A percentile compares a stretch with the other conserved stretches of the same genome.
These are phyloP conservation scores for Trichoderma sp. DNA, from an alignment of 2,329 filamentous ascomycete genomes.

Conservation along the genomic window DNA sequence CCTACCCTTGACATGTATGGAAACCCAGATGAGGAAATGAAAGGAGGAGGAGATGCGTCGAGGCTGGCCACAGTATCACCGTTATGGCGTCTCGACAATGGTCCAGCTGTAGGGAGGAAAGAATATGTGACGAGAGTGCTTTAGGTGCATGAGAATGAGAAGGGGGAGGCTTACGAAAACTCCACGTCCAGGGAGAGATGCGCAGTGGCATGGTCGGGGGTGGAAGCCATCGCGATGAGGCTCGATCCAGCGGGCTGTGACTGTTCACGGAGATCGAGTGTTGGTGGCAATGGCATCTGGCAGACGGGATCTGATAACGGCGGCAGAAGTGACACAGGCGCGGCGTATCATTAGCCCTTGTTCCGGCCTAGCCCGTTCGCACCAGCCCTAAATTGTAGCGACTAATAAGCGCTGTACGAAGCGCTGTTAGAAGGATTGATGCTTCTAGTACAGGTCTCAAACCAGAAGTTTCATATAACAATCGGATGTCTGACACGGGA, in stretches of 20 bases:
- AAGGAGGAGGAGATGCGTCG: not conserved
- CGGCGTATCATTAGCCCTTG: not conserved
- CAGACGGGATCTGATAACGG: not conserved
- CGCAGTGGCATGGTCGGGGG: slow-evolving; percentile 16
- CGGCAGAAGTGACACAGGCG: not conserved
- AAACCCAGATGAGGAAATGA: not conserved
- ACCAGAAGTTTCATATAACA: not conserved
- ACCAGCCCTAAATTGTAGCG: not conserved
- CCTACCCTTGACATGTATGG: not conserved
- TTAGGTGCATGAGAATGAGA: not conserved
- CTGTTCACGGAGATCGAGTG: not conserved
- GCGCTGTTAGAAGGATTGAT: not conserved
- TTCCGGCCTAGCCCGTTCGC: not conserved
- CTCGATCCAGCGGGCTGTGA: not conserved
- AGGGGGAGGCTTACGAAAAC: slow-evolving; percentile 51
- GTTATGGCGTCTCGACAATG: not conserved
- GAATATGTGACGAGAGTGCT: not conserved
- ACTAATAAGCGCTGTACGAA: not conserved
- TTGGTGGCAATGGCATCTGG: not conserved
- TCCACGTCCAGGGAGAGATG: slow-evolving; percentile 65
- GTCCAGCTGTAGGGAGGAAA: not conserved
- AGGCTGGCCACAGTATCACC: not conserved
- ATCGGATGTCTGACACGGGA: not conserved
- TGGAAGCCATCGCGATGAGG: not conserved
- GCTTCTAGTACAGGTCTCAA: not conserved